Evolutionary conservation across 2,329 filamentous ascomycete genomes (phyloP).

Genomic region (Trichoderma lentiforme): DNA sequence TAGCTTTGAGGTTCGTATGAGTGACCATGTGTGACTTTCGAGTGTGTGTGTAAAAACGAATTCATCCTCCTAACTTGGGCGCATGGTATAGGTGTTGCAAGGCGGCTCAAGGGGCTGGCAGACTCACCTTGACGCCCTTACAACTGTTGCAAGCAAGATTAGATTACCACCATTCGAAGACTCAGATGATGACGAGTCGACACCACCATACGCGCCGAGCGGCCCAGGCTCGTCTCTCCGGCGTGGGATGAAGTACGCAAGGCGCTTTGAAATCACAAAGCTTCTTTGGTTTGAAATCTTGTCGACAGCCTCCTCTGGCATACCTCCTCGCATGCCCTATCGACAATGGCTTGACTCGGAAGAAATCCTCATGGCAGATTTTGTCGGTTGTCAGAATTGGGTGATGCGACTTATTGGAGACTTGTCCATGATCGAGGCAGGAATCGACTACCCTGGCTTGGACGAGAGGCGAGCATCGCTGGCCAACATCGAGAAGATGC

Average conservation of each 20-base stretch:
- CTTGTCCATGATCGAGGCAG: neutral
- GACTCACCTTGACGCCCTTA: constrained; percentile 14
- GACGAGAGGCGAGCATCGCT: neutral
- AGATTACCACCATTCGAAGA: neutral
- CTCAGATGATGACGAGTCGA: neutral
- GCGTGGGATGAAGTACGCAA: constrained; percentile 5
- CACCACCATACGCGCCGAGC: neutral
- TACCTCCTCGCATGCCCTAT: neutral
- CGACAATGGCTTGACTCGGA: constrained; percentile 6
- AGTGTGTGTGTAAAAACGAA: neutral
- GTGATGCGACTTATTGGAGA: constrained; percentile 12
- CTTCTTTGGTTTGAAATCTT: constrained; percentile 8
- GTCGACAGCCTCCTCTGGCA: neutral
- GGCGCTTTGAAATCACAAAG: constrained; percentile 9
- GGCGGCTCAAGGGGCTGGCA: constrained; percentile 4
- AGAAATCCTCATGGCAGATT: constrained; percentile 12
- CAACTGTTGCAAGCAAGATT: constrained; percentile 5
- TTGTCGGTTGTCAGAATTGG: constrained; percentile 10
- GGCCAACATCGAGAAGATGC: neutral
- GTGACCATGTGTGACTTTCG: neutral
- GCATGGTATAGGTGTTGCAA: constrained; percentile 2
- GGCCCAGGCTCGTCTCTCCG: neutral
- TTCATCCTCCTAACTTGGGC: constrained; percentile 4
- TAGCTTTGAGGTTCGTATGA: constrained; percentile 15
- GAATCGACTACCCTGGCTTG: neutral